Evolutionary conservation across 2,329 filamentous ascomycete species (phyloP).

Genomic region (Colletotrichum echinochloae): DNA sequence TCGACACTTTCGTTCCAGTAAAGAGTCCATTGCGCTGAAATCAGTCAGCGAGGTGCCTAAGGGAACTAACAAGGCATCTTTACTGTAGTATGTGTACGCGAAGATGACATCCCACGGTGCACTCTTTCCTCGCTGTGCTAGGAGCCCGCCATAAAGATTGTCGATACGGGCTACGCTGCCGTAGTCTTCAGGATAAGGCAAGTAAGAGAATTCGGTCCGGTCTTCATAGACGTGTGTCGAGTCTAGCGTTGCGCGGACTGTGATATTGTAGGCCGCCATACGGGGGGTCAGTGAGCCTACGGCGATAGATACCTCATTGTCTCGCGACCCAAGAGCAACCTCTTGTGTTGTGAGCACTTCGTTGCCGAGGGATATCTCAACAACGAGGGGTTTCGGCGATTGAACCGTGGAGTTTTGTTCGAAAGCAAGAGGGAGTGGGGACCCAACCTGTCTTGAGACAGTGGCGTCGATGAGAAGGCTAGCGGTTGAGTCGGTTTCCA

Average conservation of each 20-base stretch:
- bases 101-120: slow-evolving; percentile 52
- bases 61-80: slow-evolving; percentile 51
- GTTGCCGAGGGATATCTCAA: slow-evolving; percentile 49
- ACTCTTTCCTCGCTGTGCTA: slow-evolving; percentile 42
- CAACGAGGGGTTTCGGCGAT: slow-evolving; percentile 48
- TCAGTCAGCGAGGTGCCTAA: slow-evolving; percentile 42
- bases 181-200: slow-evolving; percentile 54
- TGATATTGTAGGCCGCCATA: slow-evolving; percentile 53
- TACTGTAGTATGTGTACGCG: slow-evolving; percentile 57
- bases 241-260: slow-evolving; percentile 46
- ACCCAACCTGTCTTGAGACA: slow-evolving; percentile 56
- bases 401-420: slow-evolving; percentile 42
- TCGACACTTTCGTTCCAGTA: slow-evolving; percentile 51
- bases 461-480: slow-evolving; percentile 59
- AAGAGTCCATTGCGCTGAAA: slow-evolving; percentile 56
- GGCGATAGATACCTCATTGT: slow-evolving; percentile 53
- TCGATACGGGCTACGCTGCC: slow-evolving; percentile 61
- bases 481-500: slow-evolving; percentile 54
- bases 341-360: slow-evolving; percentile 50
- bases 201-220: slow-evolving; percentile 47
- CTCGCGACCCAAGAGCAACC: slow-evolving; percentile 51
- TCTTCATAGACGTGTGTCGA: slow-evolving; percentile 45
- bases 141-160: slow-evolving; percentile 57
- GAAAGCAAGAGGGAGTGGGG: slow-evolving; percentile 46
- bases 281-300: slow-evolving; percentile 51